Percentiles rank a stretch among this genome's conserved stretches.
Conservation (phyloP, 192 early-diverging fungal genomes). For the Dissophora globulifera region DNA sequence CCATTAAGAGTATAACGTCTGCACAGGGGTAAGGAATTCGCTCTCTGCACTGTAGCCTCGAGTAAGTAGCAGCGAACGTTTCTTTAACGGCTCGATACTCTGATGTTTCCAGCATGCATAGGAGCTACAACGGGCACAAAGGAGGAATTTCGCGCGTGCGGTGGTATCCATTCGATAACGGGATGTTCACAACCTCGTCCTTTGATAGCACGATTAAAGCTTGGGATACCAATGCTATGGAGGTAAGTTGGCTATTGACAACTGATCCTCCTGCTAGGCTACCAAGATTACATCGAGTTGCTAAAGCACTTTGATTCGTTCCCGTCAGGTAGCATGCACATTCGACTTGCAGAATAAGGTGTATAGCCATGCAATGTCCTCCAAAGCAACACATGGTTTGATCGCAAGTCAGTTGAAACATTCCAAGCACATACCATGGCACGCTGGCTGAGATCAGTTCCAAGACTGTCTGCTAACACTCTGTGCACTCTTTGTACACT, state of each 20-base stretch:
- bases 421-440: too few species aligned
- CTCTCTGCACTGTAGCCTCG: too few species aligned
- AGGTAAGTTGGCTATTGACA: too few species aligned
- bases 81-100: too few species aligned
- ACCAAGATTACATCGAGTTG: too few species aligned
- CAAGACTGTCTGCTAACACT: too few species aligned
- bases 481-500: too few species aligned
- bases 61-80: too few species aligned
- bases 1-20: constrained; percentile 36
- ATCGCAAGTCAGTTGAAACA: constrained; percentile 70
- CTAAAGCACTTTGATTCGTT: too few species aligned
- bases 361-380: constrained; percentile 77
- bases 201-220: constrained; percentile 81
- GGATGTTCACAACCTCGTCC: constrained; percentile 84
- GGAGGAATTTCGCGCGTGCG: constrained; percentile 73
- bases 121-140: constrained; percentile 64
- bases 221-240: constrained; percentile 84
- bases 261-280: too few species aligned
- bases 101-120: too few species aligned
- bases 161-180: constrained; percentile 89
- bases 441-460: too few species aligned
- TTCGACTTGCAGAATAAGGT: constrained; percentile 80
- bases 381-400: constrained; percentile 76
- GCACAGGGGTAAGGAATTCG: constrained; percentile 29
- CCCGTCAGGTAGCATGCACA: constrained; percentile 68